Base-by-base conservation (phyloP, 192 early-diverging fungal species). In the Chytriomyces confervae region DNA sequence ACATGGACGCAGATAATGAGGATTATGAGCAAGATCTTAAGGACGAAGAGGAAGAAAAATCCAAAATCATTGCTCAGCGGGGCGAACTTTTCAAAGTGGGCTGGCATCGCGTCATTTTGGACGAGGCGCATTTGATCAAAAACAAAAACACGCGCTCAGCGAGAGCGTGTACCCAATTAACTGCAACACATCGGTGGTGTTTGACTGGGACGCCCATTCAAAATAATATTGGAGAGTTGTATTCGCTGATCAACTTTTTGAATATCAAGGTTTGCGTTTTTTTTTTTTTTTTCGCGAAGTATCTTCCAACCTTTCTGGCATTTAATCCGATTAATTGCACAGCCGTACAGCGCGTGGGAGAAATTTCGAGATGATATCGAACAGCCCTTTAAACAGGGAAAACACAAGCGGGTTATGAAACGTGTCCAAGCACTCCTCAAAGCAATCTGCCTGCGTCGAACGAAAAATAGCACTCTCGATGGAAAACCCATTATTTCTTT, bases 401-500 rank as follows among this genome's bases (percentile, higher is more conserved):
- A 24, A 11, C 66, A 71, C 16, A 70, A 81, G 49, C 65, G 75
- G 20, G 87, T 84, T 0, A 81, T 92, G 77, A 77, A 88, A 65
- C 75, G 90, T 13, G 78, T 92, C 6, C 88, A 91, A 60, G 86
- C 82, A 9, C 74, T 94, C 2, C 74, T 96, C 13, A 84, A 84
- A 61, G 85, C 81, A 13, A 72, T 74, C 46, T 80, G 79, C 48
- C 79, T 96, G 23, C 84, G 94, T n/a, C 87, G 94, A 16, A 91
- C 87, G 6, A 96, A 96, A 75, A 83, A 70, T 7, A 79, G 84
- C n/a, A 75, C 69, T 57, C 72, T 94, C 2, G 90, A 93, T 63
- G 92, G 89, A 20, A 88, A 84, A 47, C 86, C 92, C 29, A 77
- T 94, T 63, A 73, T 95, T 5, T 73, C 85, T 2, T 83, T 96